Evolutionary conservation across 2,329 filamentous ascomycete genomes (phyloP).

Genomic region (Aureobasidium pullulans): DNA sequence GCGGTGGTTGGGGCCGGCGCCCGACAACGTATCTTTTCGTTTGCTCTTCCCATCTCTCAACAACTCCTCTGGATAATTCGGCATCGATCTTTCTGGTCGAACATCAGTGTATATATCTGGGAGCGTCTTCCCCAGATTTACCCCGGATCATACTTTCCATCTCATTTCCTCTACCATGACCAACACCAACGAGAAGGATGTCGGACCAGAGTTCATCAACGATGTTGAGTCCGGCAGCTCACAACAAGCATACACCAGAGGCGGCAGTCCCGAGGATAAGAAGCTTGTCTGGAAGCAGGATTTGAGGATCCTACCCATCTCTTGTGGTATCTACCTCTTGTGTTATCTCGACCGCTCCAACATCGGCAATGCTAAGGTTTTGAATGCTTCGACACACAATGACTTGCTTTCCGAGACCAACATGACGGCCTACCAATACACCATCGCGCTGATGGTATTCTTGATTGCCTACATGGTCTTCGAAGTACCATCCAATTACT

Average conservation of each 20-base stretch:
- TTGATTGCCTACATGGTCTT: slow-evolving; percentile 29
- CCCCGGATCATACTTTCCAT: neutral
- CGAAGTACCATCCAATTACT: slow-evolving; percentile 31
- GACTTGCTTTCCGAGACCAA: slow-evolving; percentile 56
- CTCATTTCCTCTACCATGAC: neutral
- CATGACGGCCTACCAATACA: slow-evolving; percentile 57
- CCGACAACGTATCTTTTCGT: neutral
- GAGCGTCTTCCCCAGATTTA: neutral
- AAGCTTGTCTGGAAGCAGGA: slow-evolving; percentile 40
- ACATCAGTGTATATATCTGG: neutral
- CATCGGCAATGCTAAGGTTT: slow-evolving; percentile 55
- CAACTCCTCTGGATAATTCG: neutral
- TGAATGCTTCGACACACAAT: slow-evolving; percentile 53
- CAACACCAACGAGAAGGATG: neutral
- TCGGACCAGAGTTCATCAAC: neutral
- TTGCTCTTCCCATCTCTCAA: neutral
- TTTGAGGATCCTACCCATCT: slow-evolving; percentile 55
- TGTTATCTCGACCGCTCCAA: slow-evolving; percentile 63
- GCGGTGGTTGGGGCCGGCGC: neutral
- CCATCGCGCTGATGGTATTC: slow-evolving; percentile 32
- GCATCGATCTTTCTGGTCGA: neutral
- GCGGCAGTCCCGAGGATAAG: neutral
- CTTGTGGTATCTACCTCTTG: slow-evolving; percentile 58
- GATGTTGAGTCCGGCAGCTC: slow-evolving; percentile 1
- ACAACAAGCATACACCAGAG: neutral